Evolutionary conservation across 495 filamentous ascomycete species (phyloP).

Genomic region (Gamarada debralockiae): DNA sequence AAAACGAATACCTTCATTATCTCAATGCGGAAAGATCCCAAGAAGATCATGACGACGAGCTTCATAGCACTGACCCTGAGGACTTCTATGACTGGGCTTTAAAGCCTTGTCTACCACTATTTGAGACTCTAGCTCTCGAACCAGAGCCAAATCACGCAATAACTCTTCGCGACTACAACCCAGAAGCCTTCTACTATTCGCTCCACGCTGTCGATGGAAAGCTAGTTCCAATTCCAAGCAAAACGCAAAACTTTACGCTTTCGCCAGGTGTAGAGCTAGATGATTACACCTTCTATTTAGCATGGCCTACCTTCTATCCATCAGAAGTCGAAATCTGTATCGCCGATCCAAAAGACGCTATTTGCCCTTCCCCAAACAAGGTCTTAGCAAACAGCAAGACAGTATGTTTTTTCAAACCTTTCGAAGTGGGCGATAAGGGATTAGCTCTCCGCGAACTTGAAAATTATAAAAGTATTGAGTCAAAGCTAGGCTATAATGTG

Average conservation of each 20-base stretch:
- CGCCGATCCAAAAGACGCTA: constrained; percentile 10
- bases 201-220: constrained; percentile 13
- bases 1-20: constrained; percentile 15
- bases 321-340: constrained; percentile 11
- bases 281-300: constrained; percentile 5
- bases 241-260: constrained; percentile 4
- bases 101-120: constrained; percentile 10
- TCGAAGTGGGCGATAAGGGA: constrained; percentile 9
- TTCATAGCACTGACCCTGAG: constrained; percentile 1
- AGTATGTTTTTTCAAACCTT: constrained; percentile 14
- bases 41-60: constrained; percentile 5
- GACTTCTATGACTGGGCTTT: constrained; percentile 16
- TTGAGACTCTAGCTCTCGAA: constrained; percentile 10
- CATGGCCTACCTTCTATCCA: constrained; percentile 12
- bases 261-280: constrained; percentile 8
- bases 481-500: constrained; percentile 12
- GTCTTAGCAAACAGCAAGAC: constrained; percentile 8
- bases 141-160: constrained; percentile 12
- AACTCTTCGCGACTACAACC: constrained; percentile 12
- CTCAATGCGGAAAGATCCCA: constrained; percentile 15
- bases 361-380: constrained; percentile 13
- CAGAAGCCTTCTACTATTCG: constrained; percentile 12
- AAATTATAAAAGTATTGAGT: constrained; percentile 14
- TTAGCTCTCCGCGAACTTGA: constrained; percentile 12
- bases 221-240: constrained; percentile 7